Evolutionary conservation across 2,329 filamentous ascomycete genomes (phyloP).

Genomic region (Microsporum audouinii): DNA sequence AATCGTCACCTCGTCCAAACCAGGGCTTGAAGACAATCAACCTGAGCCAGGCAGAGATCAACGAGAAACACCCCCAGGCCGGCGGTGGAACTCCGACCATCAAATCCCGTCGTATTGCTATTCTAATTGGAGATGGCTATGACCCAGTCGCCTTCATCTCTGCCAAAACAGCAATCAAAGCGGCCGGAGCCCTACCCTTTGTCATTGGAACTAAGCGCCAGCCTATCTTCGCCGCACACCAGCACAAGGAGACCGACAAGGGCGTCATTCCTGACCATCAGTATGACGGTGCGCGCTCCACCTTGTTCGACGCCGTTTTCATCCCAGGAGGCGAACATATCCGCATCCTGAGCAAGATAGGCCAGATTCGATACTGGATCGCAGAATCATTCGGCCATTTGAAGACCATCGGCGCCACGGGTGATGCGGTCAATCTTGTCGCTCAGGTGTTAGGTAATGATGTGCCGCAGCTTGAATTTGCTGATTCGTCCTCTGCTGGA

Average conservation of each 20-base stretch:
- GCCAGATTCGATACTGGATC: conserved; percentile 64
- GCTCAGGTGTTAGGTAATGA: conserved; percentile 32
- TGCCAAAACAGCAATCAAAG: conserved; percentile 51
- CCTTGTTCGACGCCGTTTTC: conserved; percentile 69
- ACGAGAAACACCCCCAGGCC: conserved; percentile 47
- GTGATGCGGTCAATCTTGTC: conserved; percentile 58
- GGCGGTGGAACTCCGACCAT: conserved; percentile 53
- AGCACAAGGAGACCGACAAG: conserved; percentile 26
- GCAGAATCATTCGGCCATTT: conserved; percentile 72
- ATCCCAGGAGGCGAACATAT: conserved; percentile 51
- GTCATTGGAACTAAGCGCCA: conserved; percentile 58
- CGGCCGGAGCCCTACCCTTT: conserved; percentile 54
- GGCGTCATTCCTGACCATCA: conserved; percentile 58
- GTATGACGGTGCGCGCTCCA: conserved; percentile 62
- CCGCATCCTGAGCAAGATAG: conserved; percentile 53
- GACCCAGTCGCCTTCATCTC: conserved; percentile 52
- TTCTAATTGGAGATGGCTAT: conserved; percentile 23
- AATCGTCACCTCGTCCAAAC: conserved; percentile 45
- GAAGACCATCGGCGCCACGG: conserved; percentile 66
- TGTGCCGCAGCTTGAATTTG: conserved; percentile 40
- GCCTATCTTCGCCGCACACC: conserved; percentile 52
- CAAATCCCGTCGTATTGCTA: conserved; percentile 52
- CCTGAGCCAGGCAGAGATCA: conserved; percentile 62
- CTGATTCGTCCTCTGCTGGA: conserved; percentile 36
- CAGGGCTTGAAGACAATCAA: conserved; percentile 56